Percentiles rank a stretch among this genome's conserved stretches.
phyloP scores from a whole-genome alignment of 129 eudicot species.

The Erigeron canadensis region DNA sequence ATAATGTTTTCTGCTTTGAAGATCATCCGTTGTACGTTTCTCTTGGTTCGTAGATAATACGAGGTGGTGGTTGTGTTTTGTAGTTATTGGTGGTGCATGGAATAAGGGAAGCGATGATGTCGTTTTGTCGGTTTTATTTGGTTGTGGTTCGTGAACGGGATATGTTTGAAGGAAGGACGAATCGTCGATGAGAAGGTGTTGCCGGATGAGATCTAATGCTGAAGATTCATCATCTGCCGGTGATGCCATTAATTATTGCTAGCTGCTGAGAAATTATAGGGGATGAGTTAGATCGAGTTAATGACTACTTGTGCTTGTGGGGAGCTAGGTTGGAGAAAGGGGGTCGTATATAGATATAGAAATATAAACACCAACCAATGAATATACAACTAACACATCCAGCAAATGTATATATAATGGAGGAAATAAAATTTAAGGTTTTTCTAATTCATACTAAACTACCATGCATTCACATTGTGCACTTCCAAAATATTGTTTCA shows the following conservation, averaged over 20 bases:
- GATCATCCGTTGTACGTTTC: neutral
- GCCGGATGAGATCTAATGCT: slow-evolving; percentile 52
- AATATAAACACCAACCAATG: slow-evolving; percentile 9
- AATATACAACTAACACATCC: slow-evolving; percentile 8
- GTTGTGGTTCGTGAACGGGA: neutral
- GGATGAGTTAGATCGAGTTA: slow-evolving; percentile 19
- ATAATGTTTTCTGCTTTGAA: slow-evolving; percentile 32
- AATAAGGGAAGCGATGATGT: slow-evolving; percentile 10
- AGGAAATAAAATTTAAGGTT: too few species aligned
- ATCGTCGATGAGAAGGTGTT: slow-evolving; percentile 56
- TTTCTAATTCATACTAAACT: too few species aligned
- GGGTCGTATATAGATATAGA: slow-evolving; percentile 17
- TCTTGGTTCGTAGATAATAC: neutral
- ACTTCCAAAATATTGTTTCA: too few species aligned
- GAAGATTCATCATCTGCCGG: slow-evolving; percentile 34
- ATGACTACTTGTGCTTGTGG: neutral
- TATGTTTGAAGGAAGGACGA: slow-evolving; percentile 34
- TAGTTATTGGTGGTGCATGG: neutral
- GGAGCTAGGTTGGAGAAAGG: neutral
- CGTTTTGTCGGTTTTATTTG: neutral
- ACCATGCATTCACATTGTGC: too few species aligned
- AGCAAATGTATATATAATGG: too few species aligned
- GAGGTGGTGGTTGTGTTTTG: too few species aligned
- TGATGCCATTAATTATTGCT: slow-evolving; percentile 36
- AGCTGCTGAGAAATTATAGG: neutral